These are phyloP conservation scores for Endoconidiophora laricicola DNA, from an alignment of 2,329 filamentous ascomycete genomes.

Conservation along the genomic window DNA sequence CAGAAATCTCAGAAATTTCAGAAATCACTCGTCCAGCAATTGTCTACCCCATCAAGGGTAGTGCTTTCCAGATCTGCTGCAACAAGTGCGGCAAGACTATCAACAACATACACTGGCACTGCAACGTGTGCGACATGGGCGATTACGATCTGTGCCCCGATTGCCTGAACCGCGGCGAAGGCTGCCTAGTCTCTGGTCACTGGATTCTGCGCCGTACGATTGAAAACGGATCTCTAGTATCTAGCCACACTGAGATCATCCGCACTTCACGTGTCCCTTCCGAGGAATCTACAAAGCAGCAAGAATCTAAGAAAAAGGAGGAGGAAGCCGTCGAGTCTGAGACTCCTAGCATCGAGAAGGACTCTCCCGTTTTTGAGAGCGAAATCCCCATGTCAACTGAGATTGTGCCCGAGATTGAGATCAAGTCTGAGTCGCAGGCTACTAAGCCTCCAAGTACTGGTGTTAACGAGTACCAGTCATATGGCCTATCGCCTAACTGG, in stretches of 20 bases:
- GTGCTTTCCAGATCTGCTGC: constrained; percentile 73
- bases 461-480: background rate
- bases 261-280: background rate
- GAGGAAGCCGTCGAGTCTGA: background rate
- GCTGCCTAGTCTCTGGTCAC: constrained; percentile 65
- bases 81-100: constrained; percentile 74
- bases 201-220: constrained; percentile 90
- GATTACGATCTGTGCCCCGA: constrained; percentile 83
- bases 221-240: constrained; percentile 59
- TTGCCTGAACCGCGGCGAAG: constrained; percentile 59
- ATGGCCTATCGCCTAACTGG: background rate
- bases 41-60: constrained; percentile 16
- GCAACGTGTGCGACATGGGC: constrained; percentile 78
- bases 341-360: background rate
- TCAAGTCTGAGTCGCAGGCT: background rate
- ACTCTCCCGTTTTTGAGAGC: background rate
- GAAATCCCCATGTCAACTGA: background rate
- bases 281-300: background rate
- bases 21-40: constrained; percentile 7
- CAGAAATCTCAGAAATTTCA: background rate
- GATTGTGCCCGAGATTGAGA: too few relatives aligned
- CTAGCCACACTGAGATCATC: constrained; percentile 72
- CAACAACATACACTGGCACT: constrained; percentile 77
- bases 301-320: background rate
- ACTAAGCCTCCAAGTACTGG: background rate